Base-by-base conservation (phyloP, 2,329 filamentous ascomycete genomes). In the Sclerotiophoma versabilis region DNA sequence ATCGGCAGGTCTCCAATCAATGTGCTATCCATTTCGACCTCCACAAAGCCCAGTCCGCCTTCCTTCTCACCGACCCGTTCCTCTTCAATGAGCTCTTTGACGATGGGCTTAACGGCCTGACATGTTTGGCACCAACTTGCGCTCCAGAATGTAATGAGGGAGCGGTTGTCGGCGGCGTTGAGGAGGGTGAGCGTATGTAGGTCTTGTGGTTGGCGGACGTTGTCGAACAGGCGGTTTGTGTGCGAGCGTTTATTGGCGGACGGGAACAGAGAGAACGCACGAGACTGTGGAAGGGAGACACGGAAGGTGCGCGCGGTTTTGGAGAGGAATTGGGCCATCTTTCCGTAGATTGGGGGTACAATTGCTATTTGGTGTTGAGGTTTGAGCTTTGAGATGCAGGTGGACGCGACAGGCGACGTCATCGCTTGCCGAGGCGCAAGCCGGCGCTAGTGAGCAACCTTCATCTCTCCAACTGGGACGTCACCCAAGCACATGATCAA, bases 121-220 rank as follows among this genome's bases (percentile, higher is more conserved):
- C 79, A 81, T 5, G 75, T 76, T 1, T 71, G 64, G 56, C 77
- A 80, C 77, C 79, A 83, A 3, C 75, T 76, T 2, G 81, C 78
- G 33, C 75, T 80, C 80, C 80, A 83, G 10, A 82, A 66, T 0
- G 81, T 83, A 37, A 83, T 74, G 0, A 83, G 65, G 0, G 80
- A 73, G 8, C 72, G 69, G 34, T 78, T 75, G 11, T 69, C 75
- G 59, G 75, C 77, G 9, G 80, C 75, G 14, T 77, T 80, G 56
- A 80, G 75, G 41, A 82, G 72, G 6, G 77, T 76, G 7, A 83
- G 75, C 5, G 75, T 80, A 48, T 79, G 73, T 10, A 82, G 72
- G 54, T 82, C 80, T 29, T 77, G 71, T 43, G 80, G 78, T 26
- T 69, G 72, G 46, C 81, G 79, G 39, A 82, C 64, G n/a, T 75